These are phyloP conservation scores for Globisporangium okanoganense DNA, from an alignment of 352 stramenopile genomes.

Conservation along the genomic window DNA sequence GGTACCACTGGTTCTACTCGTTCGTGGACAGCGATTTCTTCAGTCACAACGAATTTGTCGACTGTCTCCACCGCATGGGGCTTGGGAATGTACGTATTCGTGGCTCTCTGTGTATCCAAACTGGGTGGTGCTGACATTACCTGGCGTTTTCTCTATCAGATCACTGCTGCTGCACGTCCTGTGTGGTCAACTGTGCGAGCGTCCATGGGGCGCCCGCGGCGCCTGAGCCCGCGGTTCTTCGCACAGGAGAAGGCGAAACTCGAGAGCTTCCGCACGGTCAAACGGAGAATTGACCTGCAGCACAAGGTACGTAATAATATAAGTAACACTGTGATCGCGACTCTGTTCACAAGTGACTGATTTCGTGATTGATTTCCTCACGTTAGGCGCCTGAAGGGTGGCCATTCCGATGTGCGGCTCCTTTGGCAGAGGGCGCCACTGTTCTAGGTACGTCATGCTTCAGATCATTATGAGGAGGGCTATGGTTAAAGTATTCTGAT, in stretches of 20 bases:
- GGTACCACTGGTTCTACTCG: slow-evolving; percentile 70
- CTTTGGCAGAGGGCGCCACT: slow-evolving; percentile 18
- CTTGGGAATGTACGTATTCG: slow-evolving; percentile 43
- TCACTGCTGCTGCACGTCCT: slow-evolving; percentile 44
- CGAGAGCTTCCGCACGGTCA: slow-evolving; percentile 46
- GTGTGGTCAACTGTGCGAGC: slow-evolving; percentile 74
- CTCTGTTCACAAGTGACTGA: background rate
- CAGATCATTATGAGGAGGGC: background rate
- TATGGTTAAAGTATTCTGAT: background rate
- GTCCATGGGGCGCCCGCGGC: slow-evolving; percentile 69
- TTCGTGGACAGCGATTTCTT: slow-evolving; percentile 69
- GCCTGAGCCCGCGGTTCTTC: slow-evolving; percentile 65
- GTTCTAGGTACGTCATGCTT: slow-evolving; percentile 29
- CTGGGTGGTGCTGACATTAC: background rate
- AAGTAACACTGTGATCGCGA: background rate
- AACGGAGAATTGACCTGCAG: slow-evolving; percentile 18
- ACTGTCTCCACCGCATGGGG: slow-evolving; percentile 62
- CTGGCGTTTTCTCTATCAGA: slow-evolving; percentile 19
- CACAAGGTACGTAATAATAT: slow-evolving; percentile 7
- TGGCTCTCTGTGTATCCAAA: background rate
- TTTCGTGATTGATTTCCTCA: background rate
- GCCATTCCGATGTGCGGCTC: slow-evolving; percentile 11
- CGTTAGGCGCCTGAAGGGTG: slow-evolving; percentile 10
- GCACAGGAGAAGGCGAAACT: slow-evolving; percentile 66
- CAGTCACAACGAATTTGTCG: slow-evolving; percentile 70